phyloP scores from a whole-genome alignment of 2,329 filamentous ascomycete species.

The Alternaria incomplexa region DNA sequence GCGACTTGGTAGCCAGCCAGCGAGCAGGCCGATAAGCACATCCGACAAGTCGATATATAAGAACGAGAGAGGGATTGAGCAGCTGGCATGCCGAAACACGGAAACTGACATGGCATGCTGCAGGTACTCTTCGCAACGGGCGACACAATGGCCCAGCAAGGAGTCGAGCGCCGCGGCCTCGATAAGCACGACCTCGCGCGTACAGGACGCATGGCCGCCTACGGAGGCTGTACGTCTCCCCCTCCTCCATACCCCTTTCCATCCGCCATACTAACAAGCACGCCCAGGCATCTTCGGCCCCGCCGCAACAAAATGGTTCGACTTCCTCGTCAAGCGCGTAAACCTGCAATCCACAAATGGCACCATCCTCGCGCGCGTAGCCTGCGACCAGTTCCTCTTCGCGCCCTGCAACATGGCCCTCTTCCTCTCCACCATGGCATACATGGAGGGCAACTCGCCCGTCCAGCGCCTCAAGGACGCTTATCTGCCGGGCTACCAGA shows the following conservation, averaged over 20 bases:
- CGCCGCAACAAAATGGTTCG: constrained; percentile 85
- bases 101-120: background rate
- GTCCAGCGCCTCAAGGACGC: constrained; percentile 73
- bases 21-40: background rate
- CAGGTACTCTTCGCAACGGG: constrained; percentile 88
- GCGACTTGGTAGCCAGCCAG: background rate
- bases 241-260: background rate
- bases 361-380: constrained; percentile 79
- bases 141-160: constrained; percentile 89
- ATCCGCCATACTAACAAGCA: constrained; percentile 1
- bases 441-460: constrained; percentile 71
- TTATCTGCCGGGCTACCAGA: constrained; percentile 74
- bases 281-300: constrained; percentile 79
- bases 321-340: constrained; percentile 75
- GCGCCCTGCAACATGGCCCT: constrained; percentile 79
- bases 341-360: constrained; percentile 66
- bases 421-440: constrained; percentile 85
- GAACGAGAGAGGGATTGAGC: background rate
- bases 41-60: background rate
- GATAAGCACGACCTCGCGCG: constrained; percentile 74
- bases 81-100: background rate
- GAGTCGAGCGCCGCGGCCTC: constrained; percentile 80
- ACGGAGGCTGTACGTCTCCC: constrained; percentile 70
- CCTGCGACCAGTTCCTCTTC: constrained; percentile 78
- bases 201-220: constrained; percentile 79